Percentiles rank a stretch among this genome's conserved stretches.
These are phyloP conservation scores for Cordia subcordata DNA, from an alignment of 257 asterid species.

Conservation along the genomic window DNA sequence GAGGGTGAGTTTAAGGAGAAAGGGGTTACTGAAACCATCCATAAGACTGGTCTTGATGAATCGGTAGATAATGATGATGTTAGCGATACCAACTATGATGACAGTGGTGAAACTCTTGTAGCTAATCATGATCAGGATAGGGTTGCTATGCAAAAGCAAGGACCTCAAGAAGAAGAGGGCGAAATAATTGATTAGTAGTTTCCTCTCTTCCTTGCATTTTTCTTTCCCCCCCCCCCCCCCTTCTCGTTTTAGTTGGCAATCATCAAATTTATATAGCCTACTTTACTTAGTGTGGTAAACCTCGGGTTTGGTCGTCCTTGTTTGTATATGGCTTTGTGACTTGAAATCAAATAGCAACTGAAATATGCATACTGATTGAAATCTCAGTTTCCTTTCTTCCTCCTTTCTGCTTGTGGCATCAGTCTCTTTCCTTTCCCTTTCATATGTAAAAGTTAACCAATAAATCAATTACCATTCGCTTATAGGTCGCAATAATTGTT, in stretches of 20 bases:
- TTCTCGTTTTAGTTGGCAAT: not conserved
- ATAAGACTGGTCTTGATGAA: not conserved
- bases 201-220: not conserved
- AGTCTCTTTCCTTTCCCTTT: no score
- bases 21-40: conserved; percentile 9
- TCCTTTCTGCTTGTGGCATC: no score
- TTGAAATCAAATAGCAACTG: no score
- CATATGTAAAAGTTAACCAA: no score
- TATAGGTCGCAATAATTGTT: no score
- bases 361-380: no score
- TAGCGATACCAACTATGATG: conserved; percentile 11
- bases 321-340: no score
- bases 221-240: not conserved
- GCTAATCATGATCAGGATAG: not conserved
- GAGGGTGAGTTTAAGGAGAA: conserved; percentile 18
- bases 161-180: conserved; percentile 20
- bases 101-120: conserved; percentile 1
- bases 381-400: no score
- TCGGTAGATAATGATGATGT: conserved; percentile 9
- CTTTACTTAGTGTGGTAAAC: not conserved
- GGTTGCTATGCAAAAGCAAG: conserved; percentile 2
- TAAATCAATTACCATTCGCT: no score
- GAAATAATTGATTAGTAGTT: conserved; percentile 16
- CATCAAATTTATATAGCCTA: no score
- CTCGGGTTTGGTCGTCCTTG: not conserved